Evolutionary conservation across 805 yeast genomes (phyloP), one percentile per base, ranked within the genome.

Genomic region (Spathaspora gorwiae): DNA sequence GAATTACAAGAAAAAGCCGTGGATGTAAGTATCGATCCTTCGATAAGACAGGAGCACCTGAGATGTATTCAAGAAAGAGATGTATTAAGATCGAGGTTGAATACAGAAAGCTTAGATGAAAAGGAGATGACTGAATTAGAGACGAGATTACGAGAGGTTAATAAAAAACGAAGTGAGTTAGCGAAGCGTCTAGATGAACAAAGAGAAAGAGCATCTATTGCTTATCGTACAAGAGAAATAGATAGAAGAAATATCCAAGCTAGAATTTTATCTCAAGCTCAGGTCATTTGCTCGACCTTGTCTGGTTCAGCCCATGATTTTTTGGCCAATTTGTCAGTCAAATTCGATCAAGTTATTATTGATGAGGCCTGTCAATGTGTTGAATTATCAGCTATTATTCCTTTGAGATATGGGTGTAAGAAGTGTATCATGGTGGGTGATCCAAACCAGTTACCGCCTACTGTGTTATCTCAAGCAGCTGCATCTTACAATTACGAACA

Each of bases 291-390:
- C 58, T 76, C 97, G 0, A 92, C 99, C 0, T 70, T 92, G 31
- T 90, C 97, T 0, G 98, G 97, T 27, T 81, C 97, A 4, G 97
- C 98, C 0, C 96, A 90, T 67, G 94, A 87, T 50, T 80, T 89
- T 48, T 73, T 92, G 35, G 81, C 89, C 0, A 75, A 81, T 37
- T 67, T 92, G 59, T 81, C 89, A 8, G 76, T 89, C 56, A 78
- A 79, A 37, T 92, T 94, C 60, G 95, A 87, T 40, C 88, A 95
- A 4, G 97, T 94, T 1, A 83, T 92, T 42, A 84, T 92, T 49
- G 99, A 92, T 69, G 99, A 92, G 64, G 99, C 99, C 2, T 95
- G 97, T 54, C 99, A 92, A 64, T 86, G 96, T 79, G 90, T 94
- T 35, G 99, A 92, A 60, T 61, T 92, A 32, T 88, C 97, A 7